Base-by-base conservation (phyloP, 495 filamentous ascomycete species). In the Penicillium arizonense region DNA sequence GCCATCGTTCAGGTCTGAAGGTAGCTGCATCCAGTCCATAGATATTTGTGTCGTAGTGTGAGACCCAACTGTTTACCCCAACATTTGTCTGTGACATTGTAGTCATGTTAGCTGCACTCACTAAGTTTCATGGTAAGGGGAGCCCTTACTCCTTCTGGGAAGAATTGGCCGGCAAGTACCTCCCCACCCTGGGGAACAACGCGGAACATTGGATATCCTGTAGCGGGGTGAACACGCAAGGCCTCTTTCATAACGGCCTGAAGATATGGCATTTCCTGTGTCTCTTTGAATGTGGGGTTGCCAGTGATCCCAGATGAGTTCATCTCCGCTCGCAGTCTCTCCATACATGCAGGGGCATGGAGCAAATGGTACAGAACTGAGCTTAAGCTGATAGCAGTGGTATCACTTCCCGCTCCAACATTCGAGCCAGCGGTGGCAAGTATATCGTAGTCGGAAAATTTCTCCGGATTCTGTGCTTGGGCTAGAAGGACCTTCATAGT, bases 171-270 rank as follows among this genome's bases (percentile, higher is more conserved):
- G 0, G 45, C 35, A 20, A 48, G 24, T n/a, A 38, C 34, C 11
- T 23, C 4, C 11, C 45, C 45, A 10, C 33, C 24, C 3, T 14
- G 23, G 9, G 45, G 45, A 38, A 48, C 45, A 30, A 38, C 34
- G 13, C 84, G 76, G 5, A 80, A 75, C 18, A 84, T 74, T 42
- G 79, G 73, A 4, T 84, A 60, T 5, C 80, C 79, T 5, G 82
- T 76, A 3, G 85, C 78, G 3, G 87, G 85, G 13, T 83, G 77
- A 13, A 87, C 58, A 14, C 86, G 81, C 68, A 88, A 83, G 5
- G 81, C 77, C 60, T 89, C 87, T 57, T 87, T 87, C 39, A 89
- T 77, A 57, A 80, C 83, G 1, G 86, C 86, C 47, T 83, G 77
- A 33, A 89, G 72, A 65, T 87, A 89, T 0, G 78, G 71, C 5